Base-by-base conservation (phyloP, 768 basidiomycete genomes). In the Russula sp. region DNA sequence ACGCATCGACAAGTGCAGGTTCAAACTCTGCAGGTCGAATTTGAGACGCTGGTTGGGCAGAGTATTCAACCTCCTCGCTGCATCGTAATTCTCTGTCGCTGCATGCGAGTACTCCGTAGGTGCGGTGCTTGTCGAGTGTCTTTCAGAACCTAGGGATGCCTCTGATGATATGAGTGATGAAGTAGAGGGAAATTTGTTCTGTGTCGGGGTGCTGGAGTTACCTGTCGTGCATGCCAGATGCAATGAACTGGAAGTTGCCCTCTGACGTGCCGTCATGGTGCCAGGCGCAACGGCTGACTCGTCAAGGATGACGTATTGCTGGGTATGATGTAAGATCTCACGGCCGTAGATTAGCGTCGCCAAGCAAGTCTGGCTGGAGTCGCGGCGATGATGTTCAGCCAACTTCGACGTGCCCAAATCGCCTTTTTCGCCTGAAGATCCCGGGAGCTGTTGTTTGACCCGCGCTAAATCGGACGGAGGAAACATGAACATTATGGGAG, bases 1-100 rank as follows among this genome's bases (percentile, higher is more conserved):
- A 14, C 86, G 78, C 66, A 84, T 61, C 18, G 80, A 75, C n/a
- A 91, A 76, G 72, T 87, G 86, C 62, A 88, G 71, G 68, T 86
- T 85, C 51, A 88, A 72, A 8, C 80, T 78, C 59, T 79, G 77
- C 54, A 83, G 64, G 71, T 89, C 88, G 37, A 87, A 75, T 47
- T 80, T 75, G 66, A 86, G 72, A 8, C 74, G 78, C 48, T 75
- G 69, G 65, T 85, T 84, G 39, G 86, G 85, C n/a, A 86, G 71
- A 27, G 75, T 74, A 49, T 77, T 76, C 63, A 64, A 61, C 39
- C 55, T 47, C 11, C 40, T 53, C 11, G 57, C 40, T n/a, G 49
- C n/a, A 10, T 48, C 45, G 8, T 10, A 31, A 20, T 37, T 49
- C 7, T 55, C 50, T 20, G 14, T 57, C 9, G 11, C 22, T 42